Evolutionary conservation across 495 filamentous ascomycete genomes (phyloP), one percentile per base, ranked within the genome.

Genomic region (Aspergillus nanangensis): DNA sequence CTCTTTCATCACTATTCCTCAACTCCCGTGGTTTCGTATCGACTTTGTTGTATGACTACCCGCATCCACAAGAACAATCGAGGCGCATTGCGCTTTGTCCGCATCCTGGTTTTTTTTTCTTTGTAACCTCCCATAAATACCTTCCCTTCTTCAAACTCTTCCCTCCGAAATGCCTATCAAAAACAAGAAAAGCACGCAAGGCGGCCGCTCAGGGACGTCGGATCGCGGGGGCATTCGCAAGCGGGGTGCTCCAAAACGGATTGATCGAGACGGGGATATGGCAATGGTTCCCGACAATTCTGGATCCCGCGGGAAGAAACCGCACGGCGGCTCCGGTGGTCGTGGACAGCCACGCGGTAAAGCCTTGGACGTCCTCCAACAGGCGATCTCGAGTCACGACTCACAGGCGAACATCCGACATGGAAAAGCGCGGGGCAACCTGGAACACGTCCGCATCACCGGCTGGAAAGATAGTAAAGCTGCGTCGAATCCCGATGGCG

Each of bases 231-330:
- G 87, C 24, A 87, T 92, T 45, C 75, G 80, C 42, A 94, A 93
- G 72, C 80, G 80, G 42, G 74, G 67, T 40, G 66, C 45, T 47
- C 61, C 50, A 48, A 62, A 65, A 5, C 75, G 78, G 38, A 71
- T 79, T 44, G 89, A 94, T 59, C 79, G 78, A 53, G 89, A 94
- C 74, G 89, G 89, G 11, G 89, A 94, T 65, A 71, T 93, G 31
- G 76, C 81, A 24, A 95, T 93, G 89, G 86, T 82, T 61, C 69
- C 62, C 37, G 63, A 68, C 17, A 58, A 59, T 23, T 57, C 58
- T 15, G 58, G 60, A 20, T 52, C 46, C 29, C 71, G 74, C 48
- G 69, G 56, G 38, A 64, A 66, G 29, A 61, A 64, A 36, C 55
- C 50, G 31, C 63, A 68, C 23, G 66, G 69, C 23, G 65, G 70